Evolutionary conservation across 768 basidiomycete genomes (phyloP).

Genomic region (Russula griseocarnosa): DNA sequence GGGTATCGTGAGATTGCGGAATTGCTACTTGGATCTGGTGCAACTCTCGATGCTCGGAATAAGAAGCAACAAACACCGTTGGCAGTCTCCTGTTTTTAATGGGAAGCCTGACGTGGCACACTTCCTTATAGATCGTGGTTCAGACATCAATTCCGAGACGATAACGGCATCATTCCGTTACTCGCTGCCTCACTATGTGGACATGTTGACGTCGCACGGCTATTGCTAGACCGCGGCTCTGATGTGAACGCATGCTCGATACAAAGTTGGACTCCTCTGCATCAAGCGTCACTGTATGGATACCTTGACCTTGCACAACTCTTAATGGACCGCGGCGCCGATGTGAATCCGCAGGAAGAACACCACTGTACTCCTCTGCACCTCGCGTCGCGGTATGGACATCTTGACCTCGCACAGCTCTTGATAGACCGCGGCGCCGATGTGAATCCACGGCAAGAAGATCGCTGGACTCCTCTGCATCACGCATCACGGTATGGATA

Average conservation of each 20-base stretch:
- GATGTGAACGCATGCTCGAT: background rate
- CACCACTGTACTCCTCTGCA: no score
- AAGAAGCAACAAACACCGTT: background rate
- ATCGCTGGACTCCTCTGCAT: no score
- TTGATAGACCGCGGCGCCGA: no score
- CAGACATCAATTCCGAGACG: background rate
- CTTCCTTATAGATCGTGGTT: constrained; percentile 4
- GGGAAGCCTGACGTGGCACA: background rate
- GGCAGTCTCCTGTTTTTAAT: background rate
- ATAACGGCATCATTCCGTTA: background rate
- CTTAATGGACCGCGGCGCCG: no score
- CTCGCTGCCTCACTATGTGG: background rate
- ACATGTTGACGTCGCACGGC: background rate
- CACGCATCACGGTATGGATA: no score
- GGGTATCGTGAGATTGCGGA: background rate
- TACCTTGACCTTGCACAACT: no score
- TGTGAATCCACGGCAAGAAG: no score
- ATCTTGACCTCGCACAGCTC: no score
- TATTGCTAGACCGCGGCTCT: background rate
- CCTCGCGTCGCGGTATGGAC: no score
- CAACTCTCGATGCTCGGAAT: background rate
- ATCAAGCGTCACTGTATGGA: no score
- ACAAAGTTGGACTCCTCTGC: background rate
- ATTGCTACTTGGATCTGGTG: background rate
- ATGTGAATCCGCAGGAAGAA: no score